Percentiles rank a stretch among this genome's conserved stretches.
Conservation (phyloP, 1,284 basidiomycete species). For the Tilletia caries region DNA sequence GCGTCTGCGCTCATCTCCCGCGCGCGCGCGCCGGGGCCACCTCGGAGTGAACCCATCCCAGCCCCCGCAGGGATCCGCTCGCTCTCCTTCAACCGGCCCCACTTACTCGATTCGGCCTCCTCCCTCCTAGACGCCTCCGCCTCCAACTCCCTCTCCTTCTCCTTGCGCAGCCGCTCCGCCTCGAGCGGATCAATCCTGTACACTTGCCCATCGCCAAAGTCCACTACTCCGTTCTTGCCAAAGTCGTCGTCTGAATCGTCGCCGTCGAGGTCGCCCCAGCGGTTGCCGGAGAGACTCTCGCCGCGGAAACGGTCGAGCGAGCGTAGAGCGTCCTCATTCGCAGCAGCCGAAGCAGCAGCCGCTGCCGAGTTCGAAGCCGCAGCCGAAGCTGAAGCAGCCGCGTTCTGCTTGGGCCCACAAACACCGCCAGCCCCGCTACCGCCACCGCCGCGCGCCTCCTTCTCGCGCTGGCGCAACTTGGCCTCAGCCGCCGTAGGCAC, state of each 20-base stretch:
- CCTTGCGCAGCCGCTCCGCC: constrained; percentile 11
- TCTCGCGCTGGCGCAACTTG: constrained; percentile 37
- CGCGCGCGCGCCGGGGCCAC: neutral
- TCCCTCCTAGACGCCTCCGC: constrained; percentile 15
- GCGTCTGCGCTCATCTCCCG: neutral
- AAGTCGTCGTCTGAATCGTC: constrained; percentile 44
- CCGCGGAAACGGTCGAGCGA: constrained; percentile 50
- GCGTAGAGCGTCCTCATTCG: constrained; percentile 35
- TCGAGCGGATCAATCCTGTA: constrained; percentile 41
- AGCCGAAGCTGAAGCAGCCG: constrained; percentile 29
- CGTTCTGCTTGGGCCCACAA: neutral
- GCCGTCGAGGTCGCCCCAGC: constrained; percentile 48
- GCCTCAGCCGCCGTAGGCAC: constrained; percentile 52
- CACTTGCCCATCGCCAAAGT: constrained; percentile 51
- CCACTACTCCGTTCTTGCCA: constrained; percentile 43
- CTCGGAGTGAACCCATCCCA: neutral
- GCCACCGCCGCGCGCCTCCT: constrained; percentile 29
- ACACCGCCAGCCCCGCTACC: neutral
- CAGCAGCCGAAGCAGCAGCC: constrained; percentile 37
- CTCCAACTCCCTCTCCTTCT: constrained; percentile 23
- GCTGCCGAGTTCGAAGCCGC: constrained; percentile 27
- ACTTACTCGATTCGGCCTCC: neutral
- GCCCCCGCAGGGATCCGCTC: neutral
- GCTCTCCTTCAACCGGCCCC: constrained; percentile 1
- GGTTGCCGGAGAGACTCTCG: constrained; percentile 35